These are phyloP conservation scores for Penicillium corylophilum DNA, from an alignment of 2,329 filamentous ascomycete species.

Conservation along the genomic window DNA sequence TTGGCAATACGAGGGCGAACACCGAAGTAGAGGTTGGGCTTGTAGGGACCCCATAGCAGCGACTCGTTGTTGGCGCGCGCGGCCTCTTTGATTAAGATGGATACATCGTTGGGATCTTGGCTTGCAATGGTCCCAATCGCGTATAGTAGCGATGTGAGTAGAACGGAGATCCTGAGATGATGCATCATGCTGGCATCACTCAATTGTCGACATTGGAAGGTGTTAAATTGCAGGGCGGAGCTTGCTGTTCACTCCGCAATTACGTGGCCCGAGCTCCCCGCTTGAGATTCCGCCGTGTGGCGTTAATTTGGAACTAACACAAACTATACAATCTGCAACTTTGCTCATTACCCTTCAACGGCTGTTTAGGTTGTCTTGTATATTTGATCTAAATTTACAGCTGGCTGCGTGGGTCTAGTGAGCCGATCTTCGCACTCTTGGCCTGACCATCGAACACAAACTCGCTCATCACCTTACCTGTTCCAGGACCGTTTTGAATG, in stretches of 20 bases:
- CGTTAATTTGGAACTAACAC: not conserved
- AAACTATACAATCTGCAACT: no score
- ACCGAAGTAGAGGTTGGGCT: constrained; percentile 92
- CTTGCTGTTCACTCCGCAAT: constrained; percentile 30
- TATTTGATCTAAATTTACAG: constrained; percentile 21
- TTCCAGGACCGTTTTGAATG: constrained; percentile 91
- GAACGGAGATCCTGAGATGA: constrained; percentile 26
- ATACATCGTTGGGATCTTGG: constrained; percentile 32
- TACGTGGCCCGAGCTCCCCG: constrained; percentile 35
- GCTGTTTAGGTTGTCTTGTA: not conserved
- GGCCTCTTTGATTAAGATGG: constrained; percentile 41
- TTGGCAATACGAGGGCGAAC: constrained; percentile 78
- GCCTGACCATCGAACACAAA: constrained; percentile 71
- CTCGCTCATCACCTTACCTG: constrained; percentile 77
- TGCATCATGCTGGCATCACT: constrained; percentile 32
- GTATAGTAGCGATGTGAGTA: constrained; percentile 29
- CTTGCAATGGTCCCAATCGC: constrained; percentile 29
- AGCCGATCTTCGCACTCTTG: constrained; percentile 64
- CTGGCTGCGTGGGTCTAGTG: constrained; percentile 66
- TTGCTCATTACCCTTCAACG: not conserved
- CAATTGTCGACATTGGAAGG: constrained; percentile 20
- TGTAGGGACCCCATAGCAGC: constrained; percentile 93
- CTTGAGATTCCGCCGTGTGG: not conserved
- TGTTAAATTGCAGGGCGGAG: constrained; percentile 23
- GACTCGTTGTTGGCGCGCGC: constrained; percentile 68